phyloP scores from a whole-genome alignment of 768 basidiomycete species.

The Boletellus emodensis region DNA sequence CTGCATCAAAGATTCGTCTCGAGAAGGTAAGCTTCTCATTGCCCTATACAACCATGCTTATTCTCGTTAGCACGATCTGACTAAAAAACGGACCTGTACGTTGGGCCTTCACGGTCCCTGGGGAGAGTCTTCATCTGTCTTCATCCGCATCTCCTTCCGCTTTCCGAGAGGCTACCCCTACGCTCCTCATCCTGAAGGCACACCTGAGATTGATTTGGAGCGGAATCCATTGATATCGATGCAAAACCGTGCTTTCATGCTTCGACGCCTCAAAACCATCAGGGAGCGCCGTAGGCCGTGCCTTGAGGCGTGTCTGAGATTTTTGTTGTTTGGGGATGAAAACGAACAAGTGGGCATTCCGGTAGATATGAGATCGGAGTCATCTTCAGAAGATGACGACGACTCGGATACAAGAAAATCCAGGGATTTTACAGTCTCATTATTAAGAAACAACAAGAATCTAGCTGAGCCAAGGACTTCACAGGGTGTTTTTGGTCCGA shows the following conservation, averaged over 20 bases:
- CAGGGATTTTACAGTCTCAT: conserved; percentile 49
- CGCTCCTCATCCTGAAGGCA: conserved; percentile 55
- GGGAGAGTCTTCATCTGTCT: conserved; percentile 82
- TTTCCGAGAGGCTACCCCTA: conserved; percentile 84
- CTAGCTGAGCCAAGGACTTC: conserved; percentile 81
- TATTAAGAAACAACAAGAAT: conserved; percentile 68
- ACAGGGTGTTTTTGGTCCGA: conserved; percentile 85
- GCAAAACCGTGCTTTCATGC: conserved; percentile 71
- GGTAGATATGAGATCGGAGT: conserved; percentile 50
- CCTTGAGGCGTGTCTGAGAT: conserved; percentile 77
- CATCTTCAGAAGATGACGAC: conserved; percentile 69
- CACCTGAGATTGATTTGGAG: conserved; percentile 78
- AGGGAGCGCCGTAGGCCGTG: conserved; percentile 76
- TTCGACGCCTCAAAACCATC: conserved; percentile 70
- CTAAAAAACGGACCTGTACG: conserved; percentile 75
- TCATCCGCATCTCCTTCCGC: conserved; percentile 83
- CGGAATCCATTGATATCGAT: conserved; percentile 76
- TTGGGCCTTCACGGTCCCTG: conserved; percentile 87
- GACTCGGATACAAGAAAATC: conserved; percentile 34
- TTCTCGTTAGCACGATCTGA: conserved; percentile 53
- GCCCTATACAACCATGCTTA: conserved; percentile 5
- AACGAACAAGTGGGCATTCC: conserved; percentile 43
- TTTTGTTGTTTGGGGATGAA: conserved; percentile 69
- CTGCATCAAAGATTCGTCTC: conserved; percentile 69
- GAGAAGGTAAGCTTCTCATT: conserved; percentile 61